Conservation (phyloP, 768 basidiomycete species). For the Suillus hirtellus region DNA sequence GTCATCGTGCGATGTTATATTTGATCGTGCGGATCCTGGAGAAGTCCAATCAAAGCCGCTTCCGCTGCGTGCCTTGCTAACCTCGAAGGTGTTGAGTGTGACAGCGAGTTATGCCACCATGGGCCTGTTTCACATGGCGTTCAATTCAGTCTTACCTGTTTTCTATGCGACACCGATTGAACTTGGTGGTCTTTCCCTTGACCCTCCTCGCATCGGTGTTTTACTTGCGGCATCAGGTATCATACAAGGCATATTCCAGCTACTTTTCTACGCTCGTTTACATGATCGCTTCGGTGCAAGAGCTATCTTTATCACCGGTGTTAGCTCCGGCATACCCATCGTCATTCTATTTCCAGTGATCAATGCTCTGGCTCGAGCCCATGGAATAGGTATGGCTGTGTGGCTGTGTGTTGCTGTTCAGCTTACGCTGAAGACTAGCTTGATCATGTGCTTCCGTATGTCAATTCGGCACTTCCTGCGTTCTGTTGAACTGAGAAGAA, state of each 20-base stretch:
- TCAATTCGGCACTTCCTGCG: not conserved
- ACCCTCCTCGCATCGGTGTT: slow-evolving; percentile 32
- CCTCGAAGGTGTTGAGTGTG: slow-evolving; percentile 54
- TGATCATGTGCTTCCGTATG: slow-evolving; percentile 36
- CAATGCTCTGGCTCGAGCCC: slow-evolving; percentile 25
- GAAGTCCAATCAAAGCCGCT: slow-evolving; percentile 27
- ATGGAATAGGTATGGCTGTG: slow-evolving; percentile 21
- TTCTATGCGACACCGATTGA: slow-evolving; percentile 33
- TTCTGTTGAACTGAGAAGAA: not conserved
- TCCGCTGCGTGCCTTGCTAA: slow-evolving; percentile 52
- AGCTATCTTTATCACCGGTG: slow-evolving; percentile 28
- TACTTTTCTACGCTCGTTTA: slow-evolving; percentile 59
- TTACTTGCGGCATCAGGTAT: slow-evolving; percentile 29
- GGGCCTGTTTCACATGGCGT: slow-evolving; percentile 63
- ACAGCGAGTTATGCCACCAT: slow-evolving; percentile 60
- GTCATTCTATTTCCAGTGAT: slow-evolving; percentile 35
- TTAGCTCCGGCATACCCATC: slow-evolving; percentile 29
- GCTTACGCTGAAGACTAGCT: slow-evolving; percentile 19
- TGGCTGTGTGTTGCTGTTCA: slow-evolving; percentile 33
- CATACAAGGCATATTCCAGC: slow-evolving; percentile 47
- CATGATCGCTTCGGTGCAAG: slow-evolving; percentile 56
- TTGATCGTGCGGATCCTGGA: not conserved
- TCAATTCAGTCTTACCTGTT: slow-evolving; percentile 44
- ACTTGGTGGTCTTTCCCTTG: slow-evolving; percentile 30
- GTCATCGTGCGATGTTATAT: not conserved